Evolutionary conservation across 1,284 basidiomycete species (phyloP), one percentile per base, ranked within the genome.

Genomic region (Microbotryum lychnidis-dioicae): DNA sequence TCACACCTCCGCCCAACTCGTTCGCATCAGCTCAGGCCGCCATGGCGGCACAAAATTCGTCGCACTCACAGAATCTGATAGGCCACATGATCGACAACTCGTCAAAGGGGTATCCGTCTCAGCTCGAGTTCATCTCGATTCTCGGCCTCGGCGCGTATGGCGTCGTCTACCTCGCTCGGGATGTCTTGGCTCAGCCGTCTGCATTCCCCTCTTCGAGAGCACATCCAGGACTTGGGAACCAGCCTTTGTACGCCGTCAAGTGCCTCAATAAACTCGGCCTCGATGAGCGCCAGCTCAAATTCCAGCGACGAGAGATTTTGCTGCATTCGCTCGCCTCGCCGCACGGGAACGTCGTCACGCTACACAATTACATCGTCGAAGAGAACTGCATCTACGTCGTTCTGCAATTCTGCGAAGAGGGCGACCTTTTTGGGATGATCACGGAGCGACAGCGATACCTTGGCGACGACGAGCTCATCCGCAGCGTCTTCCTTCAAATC

Each of bases 81-180:
- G 77, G 77, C 37, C 72, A 74, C 60, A 65, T 68, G 52, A 75
- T 78, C 62, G 76, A 76, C 64, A 72, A 76, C 58, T 66, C 65
- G 54, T 57, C 58, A 2, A 47, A 53, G 29, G 58, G 57, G 20
- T 54, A 52, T 50, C 31, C 54, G 44, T 68, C 64, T 31, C 58
- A 63, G 49, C 83, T 97, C 65, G 85, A 93, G 77, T 87, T 97
- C 71, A 84, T 91, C 71, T 85, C 89, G 72, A 83, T 94, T 59
- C 84, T 98, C 58, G 94, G 94, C 57, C 83, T 91, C 57, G 94
- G 94, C 50, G 92, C 92, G 27, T 97, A 97, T 75, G 94, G 94
- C 64, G 87, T 96, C 71, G 93, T 97, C 54, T 97, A 97, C 77
- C 87, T 87, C 65, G 92, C 89, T 42, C 79, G 89, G 64, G 87